phyloP scores from a whole-genome alignment of 257 asterid genomes.

The Jasminum sambac region DNA sequence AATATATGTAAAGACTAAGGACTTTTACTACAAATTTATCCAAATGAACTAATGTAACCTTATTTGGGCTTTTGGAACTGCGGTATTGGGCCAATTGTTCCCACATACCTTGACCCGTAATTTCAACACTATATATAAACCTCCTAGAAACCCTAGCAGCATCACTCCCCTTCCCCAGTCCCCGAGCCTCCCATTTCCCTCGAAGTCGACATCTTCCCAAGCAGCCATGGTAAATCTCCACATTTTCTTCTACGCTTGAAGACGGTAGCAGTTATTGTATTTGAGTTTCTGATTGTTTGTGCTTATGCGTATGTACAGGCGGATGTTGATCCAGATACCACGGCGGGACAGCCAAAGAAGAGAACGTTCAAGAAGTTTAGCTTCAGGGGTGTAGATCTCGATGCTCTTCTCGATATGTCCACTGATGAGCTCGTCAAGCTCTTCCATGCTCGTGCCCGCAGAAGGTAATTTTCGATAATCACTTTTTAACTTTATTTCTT shows the following conservation, averaged over 20 bases:
- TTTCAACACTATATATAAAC: neutral
- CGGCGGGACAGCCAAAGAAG: slow-evolving; percentile 44
- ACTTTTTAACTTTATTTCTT: neutral
- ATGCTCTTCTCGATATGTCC: slow-evolving; percentile 36
- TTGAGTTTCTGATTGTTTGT: neutral
- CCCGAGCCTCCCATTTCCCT: too few species aligned
- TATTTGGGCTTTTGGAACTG: neutral
- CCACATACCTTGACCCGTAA: neutral
- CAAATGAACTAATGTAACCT: neutral
- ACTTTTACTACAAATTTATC: too few species aligned
- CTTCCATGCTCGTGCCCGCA: slow-evolving; percentile 27
- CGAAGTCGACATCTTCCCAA: neutral
- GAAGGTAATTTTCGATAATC: slow-evolving; percentile 19
- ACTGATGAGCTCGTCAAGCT: slow-evolving; percentile 34
- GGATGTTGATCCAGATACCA: slow-evolving; percentile 43
- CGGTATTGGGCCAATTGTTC: neutral
- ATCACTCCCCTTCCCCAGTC: neutral
- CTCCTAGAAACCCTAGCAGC: neutral
- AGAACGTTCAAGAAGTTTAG: slow-evolving; percentile 58
- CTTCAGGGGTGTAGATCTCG: slow-evolving; percentile 54
- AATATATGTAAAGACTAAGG: too few species aligned
- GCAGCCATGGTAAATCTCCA: slow-evolving; percentile 18
- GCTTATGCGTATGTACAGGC: slow-evolving; percentile 25
- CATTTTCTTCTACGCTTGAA: neutral
- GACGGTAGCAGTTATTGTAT: neutral